phyloP scores from a whole-genome alignment of 1,284 basidiomycete species.

The Sanguinoderma infundibulare region DNA sequence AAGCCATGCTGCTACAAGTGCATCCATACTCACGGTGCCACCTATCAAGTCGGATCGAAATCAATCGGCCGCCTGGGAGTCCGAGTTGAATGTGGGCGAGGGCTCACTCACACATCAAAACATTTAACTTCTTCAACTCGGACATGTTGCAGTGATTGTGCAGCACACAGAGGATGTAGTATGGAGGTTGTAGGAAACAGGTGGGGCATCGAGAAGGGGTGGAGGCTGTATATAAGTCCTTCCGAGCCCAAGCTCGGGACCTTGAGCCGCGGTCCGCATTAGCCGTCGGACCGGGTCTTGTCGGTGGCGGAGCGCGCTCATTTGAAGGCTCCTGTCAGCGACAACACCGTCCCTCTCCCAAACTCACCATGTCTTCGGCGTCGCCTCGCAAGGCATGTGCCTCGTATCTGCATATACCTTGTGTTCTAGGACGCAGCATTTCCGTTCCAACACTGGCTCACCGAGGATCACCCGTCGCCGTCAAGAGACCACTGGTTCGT shows the following conservation, averaged over 20 bases:
- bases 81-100: neutral
- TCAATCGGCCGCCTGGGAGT: conserved; percentile 8
- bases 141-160: conserved; percentile 19
- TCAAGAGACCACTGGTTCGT: neutral
- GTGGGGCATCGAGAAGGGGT: conserved; percentile 12
- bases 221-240: conserved; percentile 19
- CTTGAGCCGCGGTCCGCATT: conserved; percentile 9
- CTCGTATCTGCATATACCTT: neutral
- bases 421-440: neutral
- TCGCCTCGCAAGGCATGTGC: neutral
- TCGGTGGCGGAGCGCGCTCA: no score
- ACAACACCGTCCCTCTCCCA: neutral
- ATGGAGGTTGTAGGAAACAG: neutral
- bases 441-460: neutral
- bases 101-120: conserved; percentile 30
- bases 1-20: neutral
- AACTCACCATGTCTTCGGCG: neutral
- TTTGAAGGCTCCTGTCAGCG: no score
- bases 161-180: neutral
- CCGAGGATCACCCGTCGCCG: neutral
- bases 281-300: neutral
- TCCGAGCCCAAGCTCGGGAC: conserved; percentile 5
- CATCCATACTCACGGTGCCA: conserved; percentile 27
- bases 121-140: conserved; percentile 30
- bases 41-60: conserved; percentile 18